Evolutionary conservation across 108 stramenopile species (phyloP), one percentile per base, ranked within the genome.

Genomic region (Schizochytrium sp.): DNA sequence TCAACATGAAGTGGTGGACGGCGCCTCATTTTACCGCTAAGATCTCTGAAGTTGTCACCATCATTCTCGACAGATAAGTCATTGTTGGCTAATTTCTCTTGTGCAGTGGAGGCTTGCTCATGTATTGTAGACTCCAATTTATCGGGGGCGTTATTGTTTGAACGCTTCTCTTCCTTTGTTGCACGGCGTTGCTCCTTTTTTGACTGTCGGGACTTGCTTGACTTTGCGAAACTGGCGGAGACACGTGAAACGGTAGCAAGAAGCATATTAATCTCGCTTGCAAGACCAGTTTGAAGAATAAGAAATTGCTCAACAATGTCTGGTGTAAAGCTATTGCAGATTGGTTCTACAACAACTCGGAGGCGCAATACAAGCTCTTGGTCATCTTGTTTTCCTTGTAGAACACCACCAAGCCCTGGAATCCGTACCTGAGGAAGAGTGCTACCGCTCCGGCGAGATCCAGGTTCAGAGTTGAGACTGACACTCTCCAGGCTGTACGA

Each of bases 261-360:
- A 42, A 83, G 76, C 50, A 49, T 83, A 28, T 83, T 83, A n/a
- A 83, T 83, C 47, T 83, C 76, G 28, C 50, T 83, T n/a, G 76
- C 76, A 10, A 83, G 53, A 42, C 76, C 76, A 0, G 76, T 55
- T 42, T 83, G 76, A 5, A 83, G 53, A 10, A 83, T 53, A 40
- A 83, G 76, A 42, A 83, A 83, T 83, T 83, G 76, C 76, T 83
- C 76, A 5, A 83, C 76, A 49, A 83, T 55, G 53, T 83, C 76
- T 7, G 76, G 76, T 42, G 76, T 83, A 2, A 83, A 83, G 28
- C 28, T 83, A 2, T 83, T 83, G 13, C 76, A n/a, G 40, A 83
- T 83, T 5, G 76, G 76, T 55, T 83, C 76, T 53, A 83, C 76
- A 17, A 83, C 53, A 56, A 83, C 76, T n/a, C 53, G 47, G 5